phyloP scores from a whole-genome alignment of 192 early-diverging fungal genomes.

The Chytriomyces sp. region DNA sequence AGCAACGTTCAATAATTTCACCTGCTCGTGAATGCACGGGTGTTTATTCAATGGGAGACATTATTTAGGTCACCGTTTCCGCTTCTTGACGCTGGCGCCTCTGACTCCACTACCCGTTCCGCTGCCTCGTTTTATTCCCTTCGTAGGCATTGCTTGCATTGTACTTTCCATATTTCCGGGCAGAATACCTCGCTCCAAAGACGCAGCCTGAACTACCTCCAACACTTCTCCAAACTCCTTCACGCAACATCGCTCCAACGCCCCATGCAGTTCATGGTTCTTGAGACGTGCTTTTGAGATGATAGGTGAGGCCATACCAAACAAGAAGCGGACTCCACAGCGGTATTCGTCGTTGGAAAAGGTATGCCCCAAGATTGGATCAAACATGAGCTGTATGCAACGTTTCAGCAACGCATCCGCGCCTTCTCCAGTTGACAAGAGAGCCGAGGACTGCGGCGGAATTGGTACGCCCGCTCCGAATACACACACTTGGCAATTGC shows the following conservation, averaged over 20 bases:
- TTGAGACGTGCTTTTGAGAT: background rate
- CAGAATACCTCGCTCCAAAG: too few species aligned
- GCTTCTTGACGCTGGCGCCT: too few species aligned
- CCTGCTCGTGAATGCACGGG: too few species aligned
- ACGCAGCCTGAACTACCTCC: background rate
- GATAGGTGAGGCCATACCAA: background rate
- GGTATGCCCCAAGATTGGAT: background rate
- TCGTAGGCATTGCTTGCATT: too few species aligned
- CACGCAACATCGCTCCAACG: background rate
- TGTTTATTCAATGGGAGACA: too few species aligned
- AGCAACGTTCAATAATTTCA: too few species aligned
- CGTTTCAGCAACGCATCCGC: background rate
- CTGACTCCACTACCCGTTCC: too few species aligned
- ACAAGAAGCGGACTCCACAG: conserved; percentile 6
- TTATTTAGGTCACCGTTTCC: too few species aligned
- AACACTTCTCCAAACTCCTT: conserved; percentile 1
- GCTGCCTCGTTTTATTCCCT: too few species aligned
- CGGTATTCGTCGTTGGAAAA: conserved; percentile 5
- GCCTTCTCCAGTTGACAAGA: background rate
- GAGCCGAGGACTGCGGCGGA: background rate
- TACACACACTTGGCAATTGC: background rate
- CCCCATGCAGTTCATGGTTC: background rate
- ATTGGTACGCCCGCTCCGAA: background rate
- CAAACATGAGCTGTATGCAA: background rate
- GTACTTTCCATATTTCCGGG: too few species aligned